Conservation (phyloP, 106 monocot species). For the Dioscorea zingiberensis region DNA sequence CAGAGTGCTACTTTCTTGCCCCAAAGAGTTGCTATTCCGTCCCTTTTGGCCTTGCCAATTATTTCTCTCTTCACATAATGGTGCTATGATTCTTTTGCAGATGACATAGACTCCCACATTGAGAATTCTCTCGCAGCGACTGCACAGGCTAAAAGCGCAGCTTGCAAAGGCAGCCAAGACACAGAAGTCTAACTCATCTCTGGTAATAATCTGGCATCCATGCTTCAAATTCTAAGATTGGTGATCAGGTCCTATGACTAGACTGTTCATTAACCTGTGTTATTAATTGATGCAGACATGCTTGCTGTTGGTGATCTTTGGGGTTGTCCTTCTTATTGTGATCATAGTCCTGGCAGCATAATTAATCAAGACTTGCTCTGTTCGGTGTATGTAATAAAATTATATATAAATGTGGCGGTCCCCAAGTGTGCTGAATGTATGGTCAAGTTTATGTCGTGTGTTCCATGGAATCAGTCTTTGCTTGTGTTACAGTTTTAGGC, state of each 20-base stretch:
- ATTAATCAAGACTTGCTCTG: neutral
- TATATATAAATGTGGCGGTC: no score
- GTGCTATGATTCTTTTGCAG: slow-evolving; percentile 24
- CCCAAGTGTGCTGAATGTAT: no score
- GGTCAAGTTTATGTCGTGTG: no score
- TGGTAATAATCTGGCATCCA: slow-evolving; percentile 32
- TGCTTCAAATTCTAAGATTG: no score
- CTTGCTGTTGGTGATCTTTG: slow-evolving; percentile 85
- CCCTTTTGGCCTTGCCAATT: neutral
- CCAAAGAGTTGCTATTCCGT: neutral
- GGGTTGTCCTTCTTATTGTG: slow-evolving; percentile 67
- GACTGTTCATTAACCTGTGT: no score
- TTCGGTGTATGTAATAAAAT: no score
- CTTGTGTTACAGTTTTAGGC: no score
- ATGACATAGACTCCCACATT: slow-evolving; percentile 72
- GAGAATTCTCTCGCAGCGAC: slow-evolving; percentile 62
- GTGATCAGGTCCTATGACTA: no score
- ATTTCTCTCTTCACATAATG: neutral
- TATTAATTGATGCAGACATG: slow-evolving; percentile 42
- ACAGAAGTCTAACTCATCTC: slow-evolving; percentile 78
- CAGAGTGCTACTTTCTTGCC: no score
- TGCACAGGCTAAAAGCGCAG: slow-evolving; percentile 54
- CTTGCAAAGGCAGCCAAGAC: slow-evolving; percentile 65
- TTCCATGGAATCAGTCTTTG: no score
- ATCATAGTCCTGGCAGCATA: slow-evolving; percentile 55